Conservation (phyloP, 768 basidiomycete species). For the Albatrellus ellisii region DNA sequence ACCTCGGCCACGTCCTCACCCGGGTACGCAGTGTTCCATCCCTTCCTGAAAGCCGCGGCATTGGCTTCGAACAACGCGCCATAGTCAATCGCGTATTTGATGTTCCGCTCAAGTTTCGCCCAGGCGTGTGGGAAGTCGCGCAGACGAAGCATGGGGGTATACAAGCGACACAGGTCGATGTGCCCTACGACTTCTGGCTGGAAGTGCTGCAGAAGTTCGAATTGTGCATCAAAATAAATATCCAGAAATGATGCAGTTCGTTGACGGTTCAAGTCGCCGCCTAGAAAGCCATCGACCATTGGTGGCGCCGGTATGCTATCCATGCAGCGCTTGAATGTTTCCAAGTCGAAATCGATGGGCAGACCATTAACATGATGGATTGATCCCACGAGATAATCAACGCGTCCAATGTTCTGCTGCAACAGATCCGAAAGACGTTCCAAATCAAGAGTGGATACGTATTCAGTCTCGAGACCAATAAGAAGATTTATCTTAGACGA, state of each 20-base stretch:
- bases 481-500: slow-evolving; percentile 57
- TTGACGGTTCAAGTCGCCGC: slow-evolving; percentile 15
- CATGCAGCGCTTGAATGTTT: slow-evolving; percentile 55
- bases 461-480: slow-evolving; percentile 89
- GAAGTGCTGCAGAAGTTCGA: slow-evolving; percentile 50
- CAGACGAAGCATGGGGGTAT: slow-evolving; percentile 49
- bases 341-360: slow-evolving; percentile 85
- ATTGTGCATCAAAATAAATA: slow-evolving; percentile 81
- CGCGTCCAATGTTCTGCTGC: slow-evolving; percentile 27
- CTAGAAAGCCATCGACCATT: slow-evolving; percentile 17
- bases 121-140: slow-evolving; percentile 44
- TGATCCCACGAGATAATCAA: slow-evolving; percentile 88
- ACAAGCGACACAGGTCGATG: slow-evolving; percentile 85
- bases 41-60: slow-evolving; percentile 84
- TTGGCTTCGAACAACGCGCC: slow-evolving; percentile 92
- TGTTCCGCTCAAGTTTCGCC: slow-evolving; percentile 60
- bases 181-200: slow-evolving; percentile 88
- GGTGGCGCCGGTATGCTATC: slow-evolving; percentile 22
- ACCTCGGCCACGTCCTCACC: slow-evolving; percentile 67
- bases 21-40: slow-evolving; percentile 81
- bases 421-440: slow-evolving; percentile 42
- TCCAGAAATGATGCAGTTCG: slow-evolving; percentile 36
- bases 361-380: slow-evolving; percentile 82
- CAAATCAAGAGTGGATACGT: slow-evolving; percentile 60
- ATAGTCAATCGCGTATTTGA: slow-evolving; percentile 57